Conservation (phyloP, 768 basidiomycete genomes). For the Lactifluus volemus region DNA sequence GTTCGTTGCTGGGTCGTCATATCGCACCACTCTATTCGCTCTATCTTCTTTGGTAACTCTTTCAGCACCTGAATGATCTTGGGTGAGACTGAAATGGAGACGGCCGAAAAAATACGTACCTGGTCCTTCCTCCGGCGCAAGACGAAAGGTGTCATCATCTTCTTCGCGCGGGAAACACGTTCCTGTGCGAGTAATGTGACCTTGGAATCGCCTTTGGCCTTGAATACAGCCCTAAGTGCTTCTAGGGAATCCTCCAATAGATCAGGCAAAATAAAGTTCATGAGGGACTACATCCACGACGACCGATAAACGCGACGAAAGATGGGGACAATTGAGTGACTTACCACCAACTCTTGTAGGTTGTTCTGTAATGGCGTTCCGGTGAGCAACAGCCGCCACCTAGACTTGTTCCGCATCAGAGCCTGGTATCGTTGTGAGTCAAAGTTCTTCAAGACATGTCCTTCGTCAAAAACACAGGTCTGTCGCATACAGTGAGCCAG, state of each 20-base stretch:
- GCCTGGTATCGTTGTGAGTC: constrained; percentile 94
- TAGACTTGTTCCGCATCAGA: constrained; percentile 73
- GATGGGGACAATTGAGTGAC: constrained; percentile 25
- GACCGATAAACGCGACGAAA: background rate
- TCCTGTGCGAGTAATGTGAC: constrained; percentile 84
- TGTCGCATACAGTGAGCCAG: constrained; percentile 25
- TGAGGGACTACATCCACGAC: constrained; percentile 58
- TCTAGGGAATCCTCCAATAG: constrained; percentile 74
- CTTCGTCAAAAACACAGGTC: constrained; percentile 95
- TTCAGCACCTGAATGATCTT: constrained; percentile 58
- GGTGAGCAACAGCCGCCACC: constrained; percentile 87
- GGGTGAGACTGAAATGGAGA: background rate
- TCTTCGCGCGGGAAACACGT: constrained; percentile 90
- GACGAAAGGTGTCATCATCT: constrained; percentile 99
- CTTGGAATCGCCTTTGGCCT: constrained; percentile 88
- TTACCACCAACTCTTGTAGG: constrained; percentile 79
- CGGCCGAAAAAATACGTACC: constrained; percentile 29
- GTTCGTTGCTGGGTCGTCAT: constrained; percentile 78
- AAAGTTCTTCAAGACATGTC: constrained; percentile 95
- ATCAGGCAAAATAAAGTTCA: constrained; percentile 95
- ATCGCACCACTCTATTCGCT: constrained; percentile 91
- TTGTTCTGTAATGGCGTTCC: constrained; percentile 95
- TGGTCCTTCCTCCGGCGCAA: constrained; percentile 95
- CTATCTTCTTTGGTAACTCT: constrained; percentile 87
- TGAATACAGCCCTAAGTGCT: constrained; percentile 89